phyloP scores from a whole-genome alignment of 352 stramenopile genomes.

The Peronospora tabacina region DNA sequence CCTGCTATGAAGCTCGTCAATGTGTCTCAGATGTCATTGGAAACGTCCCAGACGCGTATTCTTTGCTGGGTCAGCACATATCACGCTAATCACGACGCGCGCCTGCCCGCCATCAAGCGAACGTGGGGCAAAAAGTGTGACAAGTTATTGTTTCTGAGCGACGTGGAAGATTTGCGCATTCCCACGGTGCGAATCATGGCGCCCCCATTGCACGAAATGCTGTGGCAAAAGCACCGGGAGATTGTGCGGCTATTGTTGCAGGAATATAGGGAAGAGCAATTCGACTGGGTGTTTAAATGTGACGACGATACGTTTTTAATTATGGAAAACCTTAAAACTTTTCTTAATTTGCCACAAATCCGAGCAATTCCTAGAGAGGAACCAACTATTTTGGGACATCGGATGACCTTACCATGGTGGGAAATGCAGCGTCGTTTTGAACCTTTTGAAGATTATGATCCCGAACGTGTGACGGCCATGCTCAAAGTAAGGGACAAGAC shows the following conservation, averaged over 20 bases:
- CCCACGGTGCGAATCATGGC: slow-evolving; percentile 59
- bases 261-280: slow-evolving; percentile 55
- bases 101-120: slow-evolving; percentile 53
- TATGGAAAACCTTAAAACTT: slow-evolving; percentile 80
- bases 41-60: slow-evolving; percentile 43
- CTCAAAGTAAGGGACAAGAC: slow-evolving; percentile 45
- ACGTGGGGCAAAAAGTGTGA: slow-evolving; percentile 79
- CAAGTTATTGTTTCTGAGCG: slow-evolving; percentile 86
- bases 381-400: slow-evolving; percentile 64
- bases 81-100: slow-evolving; percentile 60
- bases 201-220: slow-evolving; percentile 58
- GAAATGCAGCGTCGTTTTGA: slow-evolving; percentile 67
- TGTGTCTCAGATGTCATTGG: slow-evolving; percentile 42
- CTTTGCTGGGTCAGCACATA: slow-evolving; percentile 86
- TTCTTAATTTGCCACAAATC: slow-evolving; percentile 49
- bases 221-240: slow-evolving; percentile 83
- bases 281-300: slow-evolving; percentile 85
- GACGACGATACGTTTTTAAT: slow-evolving; percentile 85
- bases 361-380: slow-evolving; percentile 23
- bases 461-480: slow-evolving; percentile 45
- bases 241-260: slow-evolving; percentile 62
- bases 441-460: slow-evolving; percentile 58
- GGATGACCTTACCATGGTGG: slow-evolving; percentile 85
- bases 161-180: slow-evolving; percentile 53
- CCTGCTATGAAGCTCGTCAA: slow-evolving; percentile 62